These are phyloP conservation scores for Spirogloea muscicola DNA, from an alignment of 139 green algal species.

Conservation along the genomic window DNA sequence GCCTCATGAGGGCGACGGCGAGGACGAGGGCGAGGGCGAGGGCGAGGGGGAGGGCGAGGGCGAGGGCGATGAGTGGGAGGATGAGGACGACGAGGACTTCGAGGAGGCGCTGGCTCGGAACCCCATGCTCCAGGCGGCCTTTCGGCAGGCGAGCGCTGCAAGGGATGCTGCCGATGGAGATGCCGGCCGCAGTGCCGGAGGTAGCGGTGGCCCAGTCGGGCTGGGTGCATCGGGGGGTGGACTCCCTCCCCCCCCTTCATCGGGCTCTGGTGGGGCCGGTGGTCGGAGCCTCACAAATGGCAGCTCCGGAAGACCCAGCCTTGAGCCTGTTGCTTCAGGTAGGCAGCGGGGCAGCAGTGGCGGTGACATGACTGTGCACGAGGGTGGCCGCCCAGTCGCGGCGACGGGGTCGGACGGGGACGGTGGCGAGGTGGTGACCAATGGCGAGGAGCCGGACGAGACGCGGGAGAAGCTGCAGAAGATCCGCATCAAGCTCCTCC, in stretches of 20 bases:
- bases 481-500: slow-evolving; percentile 63
- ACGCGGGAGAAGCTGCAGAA: slow-evolving; percentile 48
- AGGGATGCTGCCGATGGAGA: not conserved
- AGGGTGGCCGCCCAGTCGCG: not conserved
- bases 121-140: not conserved
- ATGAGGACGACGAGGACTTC: slow-evolving; percentile 8
- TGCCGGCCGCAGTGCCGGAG: not conserved
- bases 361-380: not conserved
- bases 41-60: slow-evolving; percentile 18
- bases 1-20: slow-evolving; percentile 21
- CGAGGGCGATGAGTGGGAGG: slow-evolving; percentile 24
- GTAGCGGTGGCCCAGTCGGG: too few relatives aligned
- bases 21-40: slow-evolving; percentile 26
- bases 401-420: not conserved
- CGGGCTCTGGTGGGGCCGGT: not conserved
- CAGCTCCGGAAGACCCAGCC: not conserved
- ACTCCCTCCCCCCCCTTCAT: not conserved
- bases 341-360: not conserved
- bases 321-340: not conserved
- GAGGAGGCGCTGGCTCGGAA: not conserved
- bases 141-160: not conserved
- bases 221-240: too few relatives aligned
- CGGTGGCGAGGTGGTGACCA: slow-evolving; percentile 3
- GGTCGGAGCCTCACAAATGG: not conserved
- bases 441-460: slow-evolving; percentile 22